These are phyloP conservation scores for Dothistroma septosporum DNA, from an alignment of 2,329 filamentous ascomycete species.

Conservation along the genomic window DNA sequence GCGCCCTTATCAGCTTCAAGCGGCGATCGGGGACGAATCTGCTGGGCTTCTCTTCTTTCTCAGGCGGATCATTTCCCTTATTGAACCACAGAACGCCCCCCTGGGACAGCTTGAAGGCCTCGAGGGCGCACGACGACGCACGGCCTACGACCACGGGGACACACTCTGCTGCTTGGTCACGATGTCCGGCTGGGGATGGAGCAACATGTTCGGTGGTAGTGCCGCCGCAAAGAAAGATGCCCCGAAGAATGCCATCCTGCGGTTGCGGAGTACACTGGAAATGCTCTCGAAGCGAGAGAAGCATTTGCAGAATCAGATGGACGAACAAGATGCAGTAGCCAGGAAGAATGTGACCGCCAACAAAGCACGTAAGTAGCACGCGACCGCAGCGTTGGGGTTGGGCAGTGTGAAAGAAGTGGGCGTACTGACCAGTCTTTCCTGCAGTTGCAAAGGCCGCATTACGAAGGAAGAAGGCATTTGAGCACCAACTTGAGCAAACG, in stretches of 20 bases:
- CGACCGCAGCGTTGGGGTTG: conserved; percentile 2
- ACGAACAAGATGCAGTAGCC: conserved; percentile 83
- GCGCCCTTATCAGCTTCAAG: not conserved
- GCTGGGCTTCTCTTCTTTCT: not conserved
- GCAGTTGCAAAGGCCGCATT: conserved; percentile 85
- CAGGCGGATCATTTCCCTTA: not conserved
- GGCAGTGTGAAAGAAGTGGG: not conserved
- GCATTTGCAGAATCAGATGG: conserved; percentile 86
- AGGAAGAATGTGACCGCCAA: conserved; percentile 84
- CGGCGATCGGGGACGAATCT: not conserved
- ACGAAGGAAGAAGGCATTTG: conserved; percentile 89
- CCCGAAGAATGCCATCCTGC: conserved; percentile 93
- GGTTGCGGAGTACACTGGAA: conserved; percentile 80
- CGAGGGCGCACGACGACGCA: not conserved
- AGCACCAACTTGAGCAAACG: conserved; percentile 88
- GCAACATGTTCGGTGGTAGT: conserved; percentile 78
- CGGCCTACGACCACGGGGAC: not conserved
- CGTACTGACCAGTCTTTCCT: conserved; percentile 1
- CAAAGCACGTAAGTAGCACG: conserved; percentile 69
- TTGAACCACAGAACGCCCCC: not conserved
- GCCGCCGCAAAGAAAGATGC: conserved; percentile 84
- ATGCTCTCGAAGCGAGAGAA: conserved; percentile 97
- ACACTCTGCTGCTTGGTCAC: conserved; percentile 8
- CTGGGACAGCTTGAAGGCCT: not conserved
- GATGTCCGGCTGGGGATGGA: conserved; percentile 50